Evolutionary conservation across 75 land plant species (phyloP).

Genomic region (Cupressus sempervirens): DNA sequence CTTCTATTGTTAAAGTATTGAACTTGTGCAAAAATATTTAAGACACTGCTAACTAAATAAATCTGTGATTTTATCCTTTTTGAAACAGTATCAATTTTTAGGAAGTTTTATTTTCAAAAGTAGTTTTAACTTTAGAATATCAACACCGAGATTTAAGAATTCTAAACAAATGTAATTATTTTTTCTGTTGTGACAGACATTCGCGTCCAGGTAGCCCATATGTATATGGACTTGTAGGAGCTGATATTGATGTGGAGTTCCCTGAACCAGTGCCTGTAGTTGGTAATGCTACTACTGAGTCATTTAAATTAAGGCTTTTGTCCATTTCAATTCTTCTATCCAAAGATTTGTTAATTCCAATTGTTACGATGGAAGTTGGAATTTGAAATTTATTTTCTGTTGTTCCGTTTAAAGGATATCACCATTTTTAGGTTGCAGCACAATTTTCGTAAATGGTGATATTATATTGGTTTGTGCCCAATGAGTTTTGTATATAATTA

Average conservation of each 20-base stretch:
- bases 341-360: neutral
- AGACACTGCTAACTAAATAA: neutral
- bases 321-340: neutral
- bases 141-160: neutral
- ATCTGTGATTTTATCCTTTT: conserved; percentile 1
- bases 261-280: conserved; percentile 94
- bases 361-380: neutral
- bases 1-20: neutral
- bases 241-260: conserved; percentile 84
- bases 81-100: neutral
- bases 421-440: neutral
- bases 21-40: neutral
- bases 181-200: conserved; percentile 53
- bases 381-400: neutral
- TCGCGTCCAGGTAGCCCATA: conserved; percentile 98
- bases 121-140: neutral
- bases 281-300: conserved; percentile 35
- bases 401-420: neutral
- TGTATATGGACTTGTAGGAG: conserved; percentile 89
- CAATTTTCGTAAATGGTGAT: neutral
- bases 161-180: neutral
- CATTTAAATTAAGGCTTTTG: neutral
- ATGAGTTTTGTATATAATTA: neutral
- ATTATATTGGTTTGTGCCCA: neutral
- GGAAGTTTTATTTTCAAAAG: neutral